These are phyloP conservation scores for Ogataea methanolica DNA, from an alignment of 805 yeast species.

Conservation along the genomic window DNA sequence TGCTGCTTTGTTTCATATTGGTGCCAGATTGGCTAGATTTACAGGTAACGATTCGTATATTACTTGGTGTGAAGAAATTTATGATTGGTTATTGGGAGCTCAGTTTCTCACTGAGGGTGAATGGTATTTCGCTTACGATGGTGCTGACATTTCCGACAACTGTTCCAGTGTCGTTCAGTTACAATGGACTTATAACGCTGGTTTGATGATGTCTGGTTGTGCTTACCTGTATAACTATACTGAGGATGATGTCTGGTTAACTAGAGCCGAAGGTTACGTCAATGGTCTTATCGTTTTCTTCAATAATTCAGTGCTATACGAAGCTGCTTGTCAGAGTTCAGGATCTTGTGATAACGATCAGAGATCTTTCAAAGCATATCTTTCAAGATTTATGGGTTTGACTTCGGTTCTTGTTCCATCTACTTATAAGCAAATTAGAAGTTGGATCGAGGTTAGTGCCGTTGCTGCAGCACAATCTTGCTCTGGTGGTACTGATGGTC, in stretches of 20 bases:
- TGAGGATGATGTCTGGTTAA: conserved; percentile 58
- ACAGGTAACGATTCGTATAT: conserved; percentile 70
- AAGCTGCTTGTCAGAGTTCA: conserved; percentile 74
- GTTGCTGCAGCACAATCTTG: conserved; percentile 67
- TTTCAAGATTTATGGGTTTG: conserved; percentile 67
- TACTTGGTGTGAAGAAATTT: conserved; percentile 69
- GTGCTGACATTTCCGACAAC: conserved; percentile 53
- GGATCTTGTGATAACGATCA: conserved; percentile 78
- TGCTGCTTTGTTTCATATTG: conserved; percentile 83
- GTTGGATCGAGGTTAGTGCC: conserved; percentile 46
- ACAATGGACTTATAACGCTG: conserved; percentile 89
- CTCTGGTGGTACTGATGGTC: conserved; percentile 68
- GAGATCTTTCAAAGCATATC: conserved; percentile 85
- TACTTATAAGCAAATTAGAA: conserved; percentile 34
- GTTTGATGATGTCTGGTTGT: conserved; percentile 70
- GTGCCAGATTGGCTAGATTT: conserved; percentile 81
- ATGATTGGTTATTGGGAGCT: conserved; percentile 71
- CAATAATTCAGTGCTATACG: conserved; percentile 57
- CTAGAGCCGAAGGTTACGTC: conserved; percentile 52
- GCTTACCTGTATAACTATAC: conserved; percentile 80
- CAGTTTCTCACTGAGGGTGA: conserved; percentile 40
- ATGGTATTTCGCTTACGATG: conserved; percentile 59
- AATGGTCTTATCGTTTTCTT: conserved; percentile 56
- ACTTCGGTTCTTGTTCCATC: conserved; percentile 71
- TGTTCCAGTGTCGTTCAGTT: conserved; percentile 55